Evolutionary conservation across 805 yeast species (phyloP), one percentile per base, ranked within the genome.

Genomic region (Wickerhamomyces strasburgensis): DNA sequence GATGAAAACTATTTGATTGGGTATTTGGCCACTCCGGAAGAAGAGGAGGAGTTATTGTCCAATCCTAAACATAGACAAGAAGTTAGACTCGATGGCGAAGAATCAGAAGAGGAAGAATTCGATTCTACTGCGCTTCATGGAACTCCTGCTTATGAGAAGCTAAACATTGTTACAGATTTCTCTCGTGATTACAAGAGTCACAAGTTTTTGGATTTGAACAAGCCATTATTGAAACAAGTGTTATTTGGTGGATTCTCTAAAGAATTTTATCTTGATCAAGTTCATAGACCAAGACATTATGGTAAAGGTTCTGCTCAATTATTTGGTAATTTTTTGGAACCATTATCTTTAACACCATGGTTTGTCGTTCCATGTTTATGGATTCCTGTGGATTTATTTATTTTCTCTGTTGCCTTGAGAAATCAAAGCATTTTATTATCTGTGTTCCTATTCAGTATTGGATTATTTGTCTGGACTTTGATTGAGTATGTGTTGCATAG

Each of bases 221-320:
- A 76, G 58, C 95, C 98, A 2, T 68, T 93, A 50, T 64, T 93
- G 29, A 55, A 75, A 61, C 98, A 93, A 67, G 85, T 93, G 31
- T 63, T 87, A 38, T 69, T 74, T 43, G 78, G 88, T 29, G 71
- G 73, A 25, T 93, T 88, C 70, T 57, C 84, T 29, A 90, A 85
- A 58, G 94, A 86, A 29, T 90, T 93, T 55, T 93, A 93, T 61
- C 70, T 93, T 56, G 96, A 88, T 58, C 97, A 93, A 64, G 93
- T 93, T 29, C 98, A 93, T 62, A 79, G 97, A 63, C 98, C 98
- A 37, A 80, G 98, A 58, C 98, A 93, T 62, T 93, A 89, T 58
- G 98, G 98, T 47, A 80, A 88, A 58, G 97, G 96, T 9, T 86
- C 96, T 3, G 98, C 98, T 10, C 96, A 89, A 6, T 60, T 93